Percentiles rank a stretch among this genome's conserved stretches.
Conservation (phyloP, 208 protist genomes). For the Leptomonas seymouri region DNA sequence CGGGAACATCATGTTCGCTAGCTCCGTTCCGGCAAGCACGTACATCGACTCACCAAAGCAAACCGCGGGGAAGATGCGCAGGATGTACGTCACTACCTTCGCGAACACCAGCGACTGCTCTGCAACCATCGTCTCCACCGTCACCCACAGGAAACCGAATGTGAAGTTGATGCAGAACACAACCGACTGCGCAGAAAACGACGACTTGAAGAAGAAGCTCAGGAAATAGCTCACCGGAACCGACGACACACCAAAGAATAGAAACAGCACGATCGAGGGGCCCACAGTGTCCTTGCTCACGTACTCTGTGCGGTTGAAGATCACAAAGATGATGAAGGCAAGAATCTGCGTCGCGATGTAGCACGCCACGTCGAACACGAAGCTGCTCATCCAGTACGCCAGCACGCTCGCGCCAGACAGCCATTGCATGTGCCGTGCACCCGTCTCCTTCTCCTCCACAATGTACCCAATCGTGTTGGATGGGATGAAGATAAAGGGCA, state of each 20-base stretch:
- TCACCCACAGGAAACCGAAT: constrained; percentile 82
- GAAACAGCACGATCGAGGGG: constrained; percentile 68
- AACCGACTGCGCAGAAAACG: constrained; percentile 73
- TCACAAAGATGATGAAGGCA: constrained; percentile 65
- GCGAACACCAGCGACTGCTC: constrained; percentile 49
- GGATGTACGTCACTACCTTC: constrained; percentile 45
- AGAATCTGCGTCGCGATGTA: constrained; percentile 67
- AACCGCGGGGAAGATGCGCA: constrained; percentile 74
- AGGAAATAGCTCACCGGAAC: constrained; percentile 78
- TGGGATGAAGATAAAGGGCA: constrained; percentile 86
- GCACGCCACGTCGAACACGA: constrained; percentile 73
- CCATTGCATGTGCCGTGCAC: constrained; percentile 83
- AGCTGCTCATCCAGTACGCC: constrained; percentile 84
- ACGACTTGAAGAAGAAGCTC: constrained; percentile 82
- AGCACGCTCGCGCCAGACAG: constrained; percentile 66
- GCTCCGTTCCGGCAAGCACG: constrained; percentile 50
- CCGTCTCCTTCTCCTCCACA: constrained; percentile 76
- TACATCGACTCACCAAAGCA: constrained; percentile 81
- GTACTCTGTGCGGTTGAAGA: constrained; percentile 77
- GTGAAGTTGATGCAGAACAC: constrained; percentile 86
- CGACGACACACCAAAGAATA: constrained; percentile 68
- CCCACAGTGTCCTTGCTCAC: constrained; percentile 47
- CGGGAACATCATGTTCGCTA: constrained; percentile 58
- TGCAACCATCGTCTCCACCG: constrained; percentile 68
- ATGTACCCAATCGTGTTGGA: constrained; percentile 80